phyloP scores from a whole-genome alignment of 768 basidiomycete species.

The Lactarius pseudohatsudake region DNA sequence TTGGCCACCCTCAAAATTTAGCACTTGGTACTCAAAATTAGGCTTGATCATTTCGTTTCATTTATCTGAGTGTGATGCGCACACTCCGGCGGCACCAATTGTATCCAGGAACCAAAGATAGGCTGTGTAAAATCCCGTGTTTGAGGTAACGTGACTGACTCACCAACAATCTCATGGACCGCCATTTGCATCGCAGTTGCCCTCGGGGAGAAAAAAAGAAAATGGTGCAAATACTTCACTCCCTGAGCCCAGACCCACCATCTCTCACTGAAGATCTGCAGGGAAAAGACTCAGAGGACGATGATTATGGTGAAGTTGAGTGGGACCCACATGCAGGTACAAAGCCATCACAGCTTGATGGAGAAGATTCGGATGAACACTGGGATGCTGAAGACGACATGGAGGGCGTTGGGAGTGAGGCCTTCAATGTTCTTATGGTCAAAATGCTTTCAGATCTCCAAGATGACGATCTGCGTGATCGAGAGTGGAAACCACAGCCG shows the following conservation, averaged over 20 bases:
- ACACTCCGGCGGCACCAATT: too few species aligned
- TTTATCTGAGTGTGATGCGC: too few species aligned
- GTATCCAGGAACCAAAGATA: too few species aligned
- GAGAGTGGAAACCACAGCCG: neutral
- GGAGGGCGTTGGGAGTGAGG: neutral
- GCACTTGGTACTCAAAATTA: too few species aligned
- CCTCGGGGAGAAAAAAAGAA: neutral
- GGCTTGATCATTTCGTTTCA: too few species aligned
- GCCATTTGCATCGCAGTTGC: neutral
- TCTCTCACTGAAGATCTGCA: neutral
- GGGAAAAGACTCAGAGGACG: neutral
- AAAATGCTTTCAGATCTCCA: neutral
- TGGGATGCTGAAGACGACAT: neutral
- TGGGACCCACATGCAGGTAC: neutral
- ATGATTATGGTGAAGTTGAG: neutral
- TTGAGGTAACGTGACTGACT: too few species aligned
- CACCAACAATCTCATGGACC: neutral
- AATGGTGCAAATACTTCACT: neutral
- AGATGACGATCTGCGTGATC: neutral
- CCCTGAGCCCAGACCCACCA: neutral
- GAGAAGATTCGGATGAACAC: neutral
- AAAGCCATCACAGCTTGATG: neutral
- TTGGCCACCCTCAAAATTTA: too few species aligned
- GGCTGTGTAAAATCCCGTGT: too few species aligned
- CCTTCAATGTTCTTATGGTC: neutral